Evolutionary conservation across 345 rosid genomes (phyloP), one percentile per base, ranked within the genome.

Genomic region (Gossypioides kirkii): DNA sequence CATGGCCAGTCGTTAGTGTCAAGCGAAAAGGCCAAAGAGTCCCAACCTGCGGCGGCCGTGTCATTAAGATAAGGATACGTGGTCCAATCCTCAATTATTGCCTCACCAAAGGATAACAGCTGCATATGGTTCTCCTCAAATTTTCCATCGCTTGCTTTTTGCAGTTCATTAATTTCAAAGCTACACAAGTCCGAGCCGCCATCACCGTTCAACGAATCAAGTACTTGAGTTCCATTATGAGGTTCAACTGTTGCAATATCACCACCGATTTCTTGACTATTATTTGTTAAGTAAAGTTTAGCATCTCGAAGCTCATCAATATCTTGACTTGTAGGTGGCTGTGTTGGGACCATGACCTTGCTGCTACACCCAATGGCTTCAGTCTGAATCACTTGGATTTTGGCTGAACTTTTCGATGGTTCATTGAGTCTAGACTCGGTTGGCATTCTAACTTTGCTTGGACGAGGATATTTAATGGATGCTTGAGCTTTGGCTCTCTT

Each of bases 1-100:
- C 56, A 80, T 8, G 80, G 70, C 86, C 83, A 82, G 8, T 82
- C 82, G 10, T 74, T 81, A 3, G 76, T 18, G 10, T 83, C 81
- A 22, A 83, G 82, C 66, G 83, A 59, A 47, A 59, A 77, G 8
- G 85, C 77, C 47, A 77, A 46, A 28, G 86, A 77, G 1, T 82
- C 88, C 2, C 85, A n/a, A 65, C 83, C 84, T 32, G 83, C 59
- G 17, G 43, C 67, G n/a, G 67, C 78, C 50, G 52, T 71, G 42
- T 77, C 83, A 11, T 66, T 74, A 3, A 63, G 18, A 46, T 72
- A 72, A 54, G 10, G 32, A 56, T 45, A 61, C 11, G 67, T 46
- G 4, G 61, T 72, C 88, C 82, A 77, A 12, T 69, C 80, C 47
- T 66, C 54, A 52, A 56, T 18, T 43, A 56, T 10, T 0, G 45